Percentiles rank a stretch among this genome's conserved stretches.
Evolutionary conservation across 495 filamentous ascomycete species (phyloP).

Genomic region (Xylaria venustula): DNA sequence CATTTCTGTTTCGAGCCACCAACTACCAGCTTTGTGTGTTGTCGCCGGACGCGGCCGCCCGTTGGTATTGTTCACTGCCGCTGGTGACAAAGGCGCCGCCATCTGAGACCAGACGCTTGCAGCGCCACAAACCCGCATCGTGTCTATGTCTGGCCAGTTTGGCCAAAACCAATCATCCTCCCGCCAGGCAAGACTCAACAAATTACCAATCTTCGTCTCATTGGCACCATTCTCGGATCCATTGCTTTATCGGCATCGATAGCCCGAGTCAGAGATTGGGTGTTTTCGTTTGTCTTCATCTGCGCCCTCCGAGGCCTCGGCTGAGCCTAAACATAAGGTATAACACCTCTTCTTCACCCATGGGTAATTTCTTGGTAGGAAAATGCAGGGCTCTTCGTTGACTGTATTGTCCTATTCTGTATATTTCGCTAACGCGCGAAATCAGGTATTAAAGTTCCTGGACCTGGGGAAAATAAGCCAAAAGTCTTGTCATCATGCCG

Average conservation of each 20-base stretch:
- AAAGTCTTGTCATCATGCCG: conserved; percentile 9
- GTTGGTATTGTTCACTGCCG: not conserved
- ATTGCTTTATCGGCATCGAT: not conserved
- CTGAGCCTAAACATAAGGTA: conserved; percentile 5
- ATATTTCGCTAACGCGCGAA: too few species aligned
- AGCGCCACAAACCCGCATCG: not conserved
- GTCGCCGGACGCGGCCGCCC: conserved; percentile 8
- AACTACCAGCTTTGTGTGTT: not conserved
- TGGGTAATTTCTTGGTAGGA: not conserved
- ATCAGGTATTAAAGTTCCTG: too few species aligned
- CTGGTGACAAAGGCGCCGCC: conserved; percentile 9
- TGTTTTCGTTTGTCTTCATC: not conserved
- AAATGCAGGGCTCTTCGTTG: not conserved
- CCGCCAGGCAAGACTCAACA: not conserved
- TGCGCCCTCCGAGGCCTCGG: not conserved
- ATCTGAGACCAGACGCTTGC: conserved; percentile 8
- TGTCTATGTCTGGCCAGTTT: not conserved
- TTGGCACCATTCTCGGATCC: not conserved
- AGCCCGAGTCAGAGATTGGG: not conserved
- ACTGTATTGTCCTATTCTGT: too few species aligned
- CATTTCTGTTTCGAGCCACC: not conserved
- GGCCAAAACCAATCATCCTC: conserved; percentile 5
- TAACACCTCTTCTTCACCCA: not conserved
- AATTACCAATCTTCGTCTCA: not conserved
- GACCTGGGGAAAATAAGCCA: too few species aligned